These are phyloP conservation scores for Neostapfia colusana DNA, from an alignment of 176 grass and related monocot species.

Conservation along the genomic window DNA sequence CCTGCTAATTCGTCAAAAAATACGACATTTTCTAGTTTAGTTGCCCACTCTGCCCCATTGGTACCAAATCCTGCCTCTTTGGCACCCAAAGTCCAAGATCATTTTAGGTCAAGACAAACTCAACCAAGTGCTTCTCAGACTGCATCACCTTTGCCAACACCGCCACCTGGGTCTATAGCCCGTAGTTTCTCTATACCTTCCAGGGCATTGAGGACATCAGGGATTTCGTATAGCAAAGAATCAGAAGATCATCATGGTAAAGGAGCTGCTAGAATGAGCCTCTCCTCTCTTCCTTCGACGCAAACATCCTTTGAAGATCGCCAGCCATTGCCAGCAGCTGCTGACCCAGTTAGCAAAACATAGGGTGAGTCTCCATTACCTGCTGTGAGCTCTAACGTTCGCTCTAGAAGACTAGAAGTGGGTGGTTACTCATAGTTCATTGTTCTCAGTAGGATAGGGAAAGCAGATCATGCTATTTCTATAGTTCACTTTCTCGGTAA, in stretches of 20 bases:
- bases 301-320: conserved; percentile 52
- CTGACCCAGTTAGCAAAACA: conserved; percentile 50
- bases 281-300: conserved; percentile 57
- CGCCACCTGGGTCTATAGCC: conserved; percentile 69
- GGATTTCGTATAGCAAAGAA: conserved; percentile 50
- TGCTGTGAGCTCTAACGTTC: not conserved
- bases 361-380: conserved; percentile 39
- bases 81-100: conserved; percentile 49
- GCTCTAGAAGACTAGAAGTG: too few relatives aligned
- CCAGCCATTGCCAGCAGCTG: conserved; percentile 44
- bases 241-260: conserved; percentile 49
- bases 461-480: not conserved
- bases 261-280: conserved; percentile 51
- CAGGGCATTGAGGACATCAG: conserved; percentile 53
- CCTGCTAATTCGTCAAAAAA: conserved; percentile 52
- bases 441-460: not conserved
- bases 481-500: not conserved
- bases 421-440: not conserved
- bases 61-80: conserved; percentile 76
- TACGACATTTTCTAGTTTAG: conserved; percentile 51
- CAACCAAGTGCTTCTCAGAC: conserved; percentile 52
- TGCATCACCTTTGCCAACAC: conserved; percentile 81
- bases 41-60: conserved; percentile 80
- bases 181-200: conserved; percentile 98
- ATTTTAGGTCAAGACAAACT: conserved; percentile 49